A percentile compares a stretch with the other conserved stretches of the same genome.
Evolutionary conservation across 2,329 filamentous ascomycete species (phyloP).

Genomic region (Aspergillus pseudotamarii): DNA sequence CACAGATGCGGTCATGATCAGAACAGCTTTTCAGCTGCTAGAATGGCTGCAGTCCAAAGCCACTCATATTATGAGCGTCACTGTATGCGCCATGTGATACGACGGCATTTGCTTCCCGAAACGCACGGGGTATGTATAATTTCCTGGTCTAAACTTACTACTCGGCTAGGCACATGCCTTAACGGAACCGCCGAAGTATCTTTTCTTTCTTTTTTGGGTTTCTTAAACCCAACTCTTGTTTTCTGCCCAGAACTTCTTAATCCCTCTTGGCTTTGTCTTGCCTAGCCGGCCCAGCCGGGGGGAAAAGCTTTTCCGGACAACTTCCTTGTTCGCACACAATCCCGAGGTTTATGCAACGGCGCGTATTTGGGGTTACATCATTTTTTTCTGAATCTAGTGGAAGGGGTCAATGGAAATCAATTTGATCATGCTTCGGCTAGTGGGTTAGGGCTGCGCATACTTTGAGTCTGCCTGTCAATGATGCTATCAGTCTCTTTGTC

Average conservation of each 20-base stretch:
- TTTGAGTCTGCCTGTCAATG: not conserved
- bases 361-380: not conserved
- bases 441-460: not conserved
- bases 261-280: not conserved
- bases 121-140: not conserved
- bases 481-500: not conserved
- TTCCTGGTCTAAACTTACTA: not conserved
- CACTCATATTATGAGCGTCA: not conserved
- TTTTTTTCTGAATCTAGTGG: not conserved
- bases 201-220: too few relatives aligned
- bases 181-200: not conserved
- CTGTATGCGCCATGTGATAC: not conserved
- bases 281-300: not conserved
- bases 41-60: too few relatives aligned
- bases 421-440: not conserved
- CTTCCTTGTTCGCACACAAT: not conserved
- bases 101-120: not conserved
- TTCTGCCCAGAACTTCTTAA: not conserved
- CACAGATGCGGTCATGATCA: not conserved
- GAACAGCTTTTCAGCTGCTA: not conserved
- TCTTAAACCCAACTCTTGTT: not conserved
- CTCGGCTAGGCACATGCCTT: not conserved
- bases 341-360: not conserved
- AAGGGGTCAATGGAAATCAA: not conserved
- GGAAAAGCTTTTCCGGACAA: constrained; percentile 1